phyloP scores from a whole-genome alignment of 345 rosid genomes.

The Acer negundo region DNA sequence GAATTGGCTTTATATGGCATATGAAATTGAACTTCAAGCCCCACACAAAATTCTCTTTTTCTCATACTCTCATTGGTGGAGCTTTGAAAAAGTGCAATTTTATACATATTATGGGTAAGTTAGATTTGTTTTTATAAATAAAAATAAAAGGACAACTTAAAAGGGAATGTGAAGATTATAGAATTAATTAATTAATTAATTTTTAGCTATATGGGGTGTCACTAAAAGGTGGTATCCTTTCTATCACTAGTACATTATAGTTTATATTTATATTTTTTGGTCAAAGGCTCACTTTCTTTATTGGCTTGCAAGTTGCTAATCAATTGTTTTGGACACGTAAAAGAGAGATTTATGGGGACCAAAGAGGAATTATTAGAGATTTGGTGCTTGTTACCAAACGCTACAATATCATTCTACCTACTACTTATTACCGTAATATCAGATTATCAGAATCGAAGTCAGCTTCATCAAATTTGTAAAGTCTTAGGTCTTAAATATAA shows the following conservation, averaged over 20 bases:
- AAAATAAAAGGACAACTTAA: background rate
- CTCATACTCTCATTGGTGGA: conserved; percentile 6
- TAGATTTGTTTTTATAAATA: background rate
- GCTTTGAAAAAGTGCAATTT: conserved; percentile 6
- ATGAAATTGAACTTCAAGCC: background rate
- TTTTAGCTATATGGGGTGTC: background rate
- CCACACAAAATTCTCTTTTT: background rate
- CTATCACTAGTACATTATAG: background rate
- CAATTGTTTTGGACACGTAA: too few species aligned
- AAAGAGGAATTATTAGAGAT: too few species aligned
- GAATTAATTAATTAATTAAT: background rate
- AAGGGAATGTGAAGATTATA: conserved; percentile 1
- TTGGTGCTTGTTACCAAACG: too few species aligned
- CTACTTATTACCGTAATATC: too few species aligned
- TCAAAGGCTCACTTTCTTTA: background rate
- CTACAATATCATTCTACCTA: conserved; percentile 3
- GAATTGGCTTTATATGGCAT: conserved; percentile 9
- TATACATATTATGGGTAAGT: background rate
- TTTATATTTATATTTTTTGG: background rate
- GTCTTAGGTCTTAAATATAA: too few species aligned
- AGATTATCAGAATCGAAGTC: too few species aligned
- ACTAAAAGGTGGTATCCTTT: conserved; percentile 19
- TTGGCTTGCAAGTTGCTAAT: background rate
- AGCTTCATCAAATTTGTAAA: too few species aligned
- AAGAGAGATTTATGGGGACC: too few species aligned